Conservation (phyloP, 371 early-diverging fungal genomes). For the Polyrhizophydium stewartii region DNA sequence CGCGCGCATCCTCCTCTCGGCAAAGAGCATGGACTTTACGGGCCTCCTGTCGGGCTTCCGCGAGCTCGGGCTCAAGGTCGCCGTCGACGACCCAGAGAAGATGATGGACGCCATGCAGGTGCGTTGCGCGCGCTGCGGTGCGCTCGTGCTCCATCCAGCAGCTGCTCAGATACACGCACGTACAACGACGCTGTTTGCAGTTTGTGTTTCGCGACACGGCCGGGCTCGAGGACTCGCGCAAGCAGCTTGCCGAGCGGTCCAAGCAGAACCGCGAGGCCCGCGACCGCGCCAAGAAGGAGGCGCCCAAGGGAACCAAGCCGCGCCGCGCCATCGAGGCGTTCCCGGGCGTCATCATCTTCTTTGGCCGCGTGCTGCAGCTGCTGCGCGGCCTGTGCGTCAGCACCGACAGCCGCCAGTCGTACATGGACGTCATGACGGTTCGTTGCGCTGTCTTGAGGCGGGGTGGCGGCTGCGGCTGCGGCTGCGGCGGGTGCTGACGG, state of each 20-base stretch:
- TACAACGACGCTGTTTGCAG: constrained; percentile 1
- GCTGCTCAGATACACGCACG: background rate
- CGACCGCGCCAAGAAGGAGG: constrained; percentile 1
- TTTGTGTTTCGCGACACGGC: constrained; percentile 17
- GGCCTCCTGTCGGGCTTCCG: constrained; percentile 16
- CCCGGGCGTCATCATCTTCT: constrained; percentile 26
- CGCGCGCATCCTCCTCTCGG: constrained; percentile 18
- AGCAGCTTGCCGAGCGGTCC: constrained; percentile 2
- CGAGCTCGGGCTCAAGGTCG: constrained; percentile 14
- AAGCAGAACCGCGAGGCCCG: constrained; percentile 2
- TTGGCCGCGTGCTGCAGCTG: constrained; percentile 20
- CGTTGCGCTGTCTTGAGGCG: background rate
- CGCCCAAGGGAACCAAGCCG: background rate
- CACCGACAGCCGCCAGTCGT: constrained; percentile 8
- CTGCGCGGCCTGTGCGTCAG: constrained; percentile 17
- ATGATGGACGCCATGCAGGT: constrained; percentile 25
- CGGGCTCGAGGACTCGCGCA: constrained; percentile 8
- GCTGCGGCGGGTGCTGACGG: background rate
- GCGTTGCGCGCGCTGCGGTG: too few relatives aligned
- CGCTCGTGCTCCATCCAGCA: too few relatives aligned
- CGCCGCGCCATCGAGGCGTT: constrained; percentile 14
- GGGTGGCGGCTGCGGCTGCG: background rate
- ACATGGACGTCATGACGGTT: constrained; percentile 18
- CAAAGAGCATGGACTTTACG: constrained; percentile 20
- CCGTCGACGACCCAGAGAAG: constrained; percentile 12